Conservation (phyloP, 805 yeast species). For the Saccharomycopsis sp. region DNA sequence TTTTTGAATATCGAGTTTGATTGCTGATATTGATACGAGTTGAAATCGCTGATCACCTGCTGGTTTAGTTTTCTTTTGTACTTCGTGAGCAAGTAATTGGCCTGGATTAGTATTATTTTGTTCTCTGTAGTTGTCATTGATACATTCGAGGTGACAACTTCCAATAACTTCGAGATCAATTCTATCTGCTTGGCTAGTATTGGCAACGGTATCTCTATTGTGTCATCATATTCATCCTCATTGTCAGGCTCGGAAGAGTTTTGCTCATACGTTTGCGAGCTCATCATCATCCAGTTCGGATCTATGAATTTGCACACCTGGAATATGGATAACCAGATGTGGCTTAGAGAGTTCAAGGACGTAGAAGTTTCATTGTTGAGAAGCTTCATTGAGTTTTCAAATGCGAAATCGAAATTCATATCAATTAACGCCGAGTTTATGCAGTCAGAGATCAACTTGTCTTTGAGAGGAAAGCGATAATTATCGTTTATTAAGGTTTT, state of each 20-base stretch:
- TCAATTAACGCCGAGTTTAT: slow-evolving; percentile 40
- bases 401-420: slow-evolving; percentile 36
- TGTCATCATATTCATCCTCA: slow-evolving; percentile 10
- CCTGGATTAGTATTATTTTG: slow-evolving; percentile 30
- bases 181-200: slow-evolving; percentile 32
- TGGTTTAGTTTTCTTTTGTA: slow-evolving; percentile 15
- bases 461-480: slow-evolving; percentile 25
- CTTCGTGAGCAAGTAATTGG: slow-evolving; percentile 23
- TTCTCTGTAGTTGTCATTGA: slow-evolving; percentile 22
- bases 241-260: slow-evolving; percentile 15
- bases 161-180: slow-evolving; percentile 32
- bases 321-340: slow-evolving; percentile 37
- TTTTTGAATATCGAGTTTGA: slow-evolving; percentile 14
- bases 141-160: slow-evolving; percentile 24
- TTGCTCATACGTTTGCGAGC: background rate
- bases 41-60: slow-evolving; percentile 17
- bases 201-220: slow-evolving; percentile 16
- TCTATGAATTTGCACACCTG: slow-evolving; percentile 38
- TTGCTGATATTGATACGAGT: slow-evolving; percentile 16
- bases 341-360: slow-evolving; percentile 17
- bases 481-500: slow-evolving; percentile 1
- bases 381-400: slow-evolving; percentile 30
- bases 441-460: slow-evolving; percentile 34
- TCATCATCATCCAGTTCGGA: slow-evolving; percentile 14
- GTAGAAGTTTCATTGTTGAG: slow-evolving; percentile 22